A percentile compares a stretch with the other conserved stretches of the same genome.
These are phyloP conservation scores for Solanum sitiens DNA, from an alignment of 257 asterid genomes.

Conservation along the genomic window DNA sequence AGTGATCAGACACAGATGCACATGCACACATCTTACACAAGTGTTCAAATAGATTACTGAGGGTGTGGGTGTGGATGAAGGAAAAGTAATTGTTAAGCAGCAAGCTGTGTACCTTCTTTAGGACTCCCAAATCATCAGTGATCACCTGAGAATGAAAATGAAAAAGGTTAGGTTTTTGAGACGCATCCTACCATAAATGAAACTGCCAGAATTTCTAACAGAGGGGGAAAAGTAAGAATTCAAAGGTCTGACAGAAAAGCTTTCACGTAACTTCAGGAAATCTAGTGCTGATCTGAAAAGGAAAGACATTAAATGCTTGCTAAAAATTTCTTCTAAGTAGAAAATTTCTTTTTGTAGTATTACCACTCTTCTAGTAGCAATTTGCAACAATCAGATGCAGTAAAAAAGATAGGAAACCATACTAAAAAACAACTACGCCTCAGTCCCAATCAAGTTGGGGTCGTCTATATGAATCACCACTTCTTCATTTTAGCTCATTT, in stretches of 20 bases:
- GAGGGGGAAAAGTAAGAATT: neutral
- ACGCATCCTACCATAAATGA: neutral
- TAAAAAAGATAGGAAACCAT: neutral
- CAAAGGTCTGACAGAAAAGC: neutral
- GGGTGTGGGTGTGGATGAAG: neutral
- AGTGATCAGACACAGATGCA: neutral
- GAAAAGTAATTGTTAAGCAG: constrained; percentile 2
- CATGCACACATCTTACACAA: neutral
- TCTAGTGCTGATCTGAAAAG: neutral
- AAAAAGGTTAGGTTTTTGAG: neutral
- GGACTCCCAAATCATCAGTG: constrained; percentile 71
- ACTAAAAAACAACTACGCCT: neutral
- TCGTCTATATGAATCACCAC: neutral
- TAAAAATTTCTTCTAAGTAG: neutral
- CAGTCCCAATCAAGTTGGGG: neutral
- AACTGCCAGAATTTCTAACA: neutral
- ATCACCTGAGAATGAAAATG: constrained; percentile 48
- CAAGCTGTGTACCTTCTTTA: constrained; percentile 57
- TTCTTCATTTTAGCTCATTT: neutral
- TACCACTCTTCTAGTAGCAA: neutral
- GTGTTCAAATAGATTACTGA: neutral
- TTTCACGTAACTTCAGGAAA: neutral
- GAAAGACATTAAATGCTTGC: neutral
- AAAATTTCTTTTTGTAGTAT: neutral
- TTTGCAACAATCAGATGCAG: neutral